Evolutionary conservation across 768 basidiomycete genomes (phyloP).

Genomic region (Mycena galericulata): DNA sequence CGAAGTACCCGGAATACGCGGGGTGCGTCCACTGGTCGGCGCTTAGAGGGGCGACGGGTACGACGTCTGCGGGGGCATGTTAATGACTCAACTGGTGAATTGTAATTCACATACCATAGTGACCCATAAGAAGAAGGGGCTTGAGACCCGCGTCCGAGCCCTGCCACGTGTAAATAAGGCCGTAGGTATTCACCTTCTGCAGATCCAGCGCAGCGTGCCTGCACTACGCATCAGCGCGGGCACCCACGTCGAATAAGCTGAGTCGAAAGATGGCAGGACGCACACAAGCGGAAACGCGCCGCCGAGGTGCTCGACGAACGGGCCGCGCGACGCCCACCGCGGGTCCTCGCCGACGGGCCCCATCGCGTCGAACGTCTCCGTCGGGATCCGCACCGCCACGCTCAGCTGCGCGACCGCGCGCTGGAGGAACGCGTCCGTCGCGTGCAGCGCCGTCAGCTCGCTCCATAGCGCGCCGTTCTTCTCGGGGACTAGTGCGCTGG

Average conservation of each 20-base stretch:
- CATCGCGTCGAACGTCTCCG: constrained; percentile 63
- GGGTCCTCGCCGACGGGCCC: constrained; percentile 58
- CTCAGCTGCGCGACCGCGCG: constrained; percentile 48
- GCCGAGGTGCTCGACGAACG: constrained; percentile 53
- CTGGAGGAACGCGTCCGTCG: constrained; percentile 41
- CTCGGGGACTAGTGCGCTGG: not conserved
- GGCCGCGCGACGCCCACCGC: constrained; percentile 53
- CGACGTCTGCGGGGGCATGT: constrained; percentile 61
- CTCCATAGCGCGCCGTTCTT: constrained; percentile 29
- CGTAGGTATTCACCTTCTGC: constrained; percentile 68
- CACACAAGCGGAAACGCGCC: constrained; percentile 66
- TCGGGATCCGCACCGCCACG: constrained; percentile 51
- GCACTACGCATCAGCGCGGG: not conserved
- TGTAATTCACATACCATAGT: constrained; percentile 55
- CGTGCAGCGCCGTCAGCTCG: constrained; percentile 22
- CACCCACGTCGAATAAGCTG: not conserved
- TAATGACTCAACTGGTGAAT: not conserved
- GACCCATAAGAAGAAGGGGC: constrained; percentile 65
- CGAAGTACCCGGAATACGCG: constrained; percentile 73
- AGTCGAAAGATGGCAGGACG: constrained; percentile 32
- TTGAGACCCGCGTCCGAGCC: constrained; percentile 63
- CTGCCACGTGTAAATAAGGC: constrained; percentile 70
- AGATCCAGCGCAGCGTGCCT: constrained; percentile 12
- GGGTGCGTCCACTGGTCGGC: constrained; percentile 69
- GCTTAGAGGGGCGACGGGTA: constrained; percentile 71